Base-by-base conservation (phyloP, 2,329 filamentous ascomycete genomes). In the Xylaria sp. region DNA sequence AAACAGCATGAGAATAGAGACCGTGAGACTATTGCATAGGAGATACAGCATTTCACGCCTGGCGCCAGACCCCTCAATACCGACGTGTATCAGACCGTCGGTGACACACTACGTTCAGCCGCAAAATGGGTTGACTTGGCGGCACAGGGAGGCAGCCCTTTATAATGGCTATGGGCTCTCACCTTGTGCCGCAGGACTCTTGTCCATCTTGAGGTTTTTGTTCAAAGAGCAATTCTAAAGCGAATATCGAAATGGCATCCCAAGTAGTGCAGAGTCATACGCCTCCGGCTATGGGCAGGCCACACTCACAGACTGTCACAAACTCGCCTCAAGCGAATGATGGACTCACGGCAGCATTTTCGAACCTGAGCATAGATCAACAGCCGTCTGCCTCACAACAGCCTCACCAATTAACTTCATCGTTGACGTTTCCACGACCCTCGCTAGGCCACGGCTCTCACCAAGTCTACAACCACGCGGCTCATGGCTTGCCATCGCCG, bases 261-360 rank as follows among this genome's bases (percentile, higher is more conserved):
- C 68, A 68, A 34, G 20, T 50, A 20, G 46, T 65, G 34, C 46
- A 69, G 0, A 30, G 39, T n/a, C 60, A 69, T 32, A 36, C 60
- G 28, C 48, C 43, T 28, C 45, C 60, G n/a, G 25, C 48, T 30
- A 48, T 12, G 39, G 50, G 20, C 63, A 57, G 46, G 60, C 59
- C 68, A 59, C 52, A 70, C 30, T 23, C 55, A 39, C 66, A 63
- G 15, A 60, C 48, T 4, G 15, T n/a, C 30, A 34, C 63, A 23
- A 50, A 50, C 18, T 65, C 57, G 5, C 39, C 56, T 25, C 45
- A 61, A 15, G 41, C 20, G 0, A 50, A 34, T 28, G 60, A 69
- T 43, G 60, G 63, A 10, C 66, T 70, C 34, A 60, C 63, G 18
- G 45, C 63, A 4, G 66, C 68, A n/a, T 69, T 70, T 39, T 68